Evolutionary conservation across 2,329 filamentous ascomycete genomes (phyloP), one percentile per base, ranked within the genome.

Genomic region (Calcarisporium arbuscula): DNA sequence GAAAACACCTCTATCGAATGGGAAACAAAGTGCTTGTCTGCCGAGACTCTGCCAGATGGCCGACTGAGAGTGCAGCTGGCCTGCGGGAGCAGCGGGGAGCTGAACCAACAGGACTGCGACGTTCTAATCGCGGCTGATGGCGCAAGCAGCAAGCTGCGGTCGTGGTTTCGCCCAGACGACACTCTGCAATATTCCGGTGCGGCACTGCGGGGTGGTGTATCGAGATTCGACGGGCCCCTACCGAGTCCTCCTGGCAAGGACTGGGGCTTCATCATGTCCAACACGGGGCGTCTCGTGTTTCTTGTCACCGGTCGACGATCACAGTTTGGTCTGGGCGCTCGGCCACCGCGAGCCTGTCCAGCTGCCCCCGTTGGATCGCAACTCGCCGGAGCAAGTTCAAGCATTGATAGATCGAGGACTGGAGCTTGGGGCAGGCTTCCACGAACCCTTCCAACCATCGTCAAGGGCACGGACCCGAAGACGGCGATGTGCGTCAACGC

Each of bases 71-170:
- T 58, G 1, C 34, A 39, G 12, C 30, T 52, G 4, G 32, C 15
- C 8, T 42, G 28, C 17, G 44, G 34, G 5, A n/a, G n/a, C n/a
- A n/a, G n/a, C n/a, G n/a, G n/a, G n/a, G n/a, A n/a, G n/a, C n/a
- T n/a, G n/a, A n/a, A n/a, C n/a, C n/a, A n/a, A n/a, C n/a, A n/a
- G n/a, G 42, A 51, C 3, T 65, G 62, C 28, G 65, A 70, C 39
- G 11, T 70, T 1, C 52, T 71, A 7, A 50, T 71, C 22, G 64
- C 56, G 1, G 64, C 67, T 0, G 68, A 71, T 39, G 68, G 67
- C 0, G 56, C 62, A 0, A 55, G 47, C 14, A 68, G 63, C 41
- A 65, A 58, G 37, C 48, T 70, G 4, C 49, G 68, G 21, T 44
- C 47, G 10, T 40, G 26, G 8, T 40, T 70, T 6, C 51, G 65